phyloP scores from a whole-genome alignment of 805 yeast genomes.

The Torulaspora microellipsoides region DNA sequence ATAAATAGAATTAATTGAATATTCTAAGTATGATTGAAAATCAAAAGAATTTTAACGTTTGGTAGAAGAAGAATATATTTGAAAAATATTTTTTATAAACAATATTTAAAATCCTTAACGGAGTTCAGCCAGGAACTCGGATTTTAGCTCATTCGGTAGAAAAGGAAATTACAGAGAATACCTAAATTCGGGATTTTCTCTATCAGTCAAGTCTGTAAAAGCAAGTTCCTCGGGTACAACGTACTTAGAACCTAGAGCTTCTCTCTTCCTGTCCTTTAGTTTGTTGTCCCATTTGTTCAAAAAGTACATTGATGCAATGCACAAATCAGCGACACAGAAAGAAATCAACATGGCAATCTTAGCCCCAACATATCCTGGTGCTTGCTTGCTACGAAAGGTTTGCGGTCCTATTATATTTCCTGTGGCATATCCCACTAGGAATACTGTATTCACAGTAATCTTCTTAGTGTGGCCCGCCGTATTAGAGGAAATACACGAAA shows the following conservation, averaged over 20 bases:
- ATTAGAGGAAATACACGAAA: slow-evolving; percentile 56
- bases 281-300: slow-evolving; percentile 45
- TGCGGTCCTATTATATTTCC: slow-evolving; percentile 62
- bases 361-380: slow-evolving; percentile 53
- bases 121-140: too few species aligned
- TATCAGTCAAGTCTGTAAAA: slow-evolving; percentile 55
- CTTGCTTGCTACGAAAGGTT: slow-evolving; percentile 45
- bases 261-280: slow-evolving; percentile 39
- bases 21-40: too few species aligned
- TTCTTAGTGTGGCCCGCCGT: slow-evolving; percentile 59
- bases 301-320: slow-evolving; percentile 31
- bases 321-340: slow-evolving; percentile 37
- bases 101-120: too few species aligned
- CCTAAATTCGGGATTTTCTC: slow-evolving; percentile 51
- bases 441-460: slow-evolving; percentile 46
- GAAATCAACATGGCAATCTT: slow-evolving; percentile 48
- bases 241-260: slow-evolving; percentile 24
- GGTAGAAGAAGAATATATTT: too few species aligned
- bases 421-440: slow-evolving; percentile 52
- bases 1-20: too few species aligned
- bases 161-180: slow-evolving; percentile 34
- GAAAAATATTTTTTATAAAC: too few species aligned
- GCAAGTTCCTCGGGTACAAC: slow-evolving; percentile 34
- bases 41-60: too few species aligned
- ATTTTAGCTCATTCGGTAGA: too few species aligned